phyloP scores from a whole-genome alignment of 2,329 filamentous ascomycete genomes.

The Nectriaceae sp. region DNA sequence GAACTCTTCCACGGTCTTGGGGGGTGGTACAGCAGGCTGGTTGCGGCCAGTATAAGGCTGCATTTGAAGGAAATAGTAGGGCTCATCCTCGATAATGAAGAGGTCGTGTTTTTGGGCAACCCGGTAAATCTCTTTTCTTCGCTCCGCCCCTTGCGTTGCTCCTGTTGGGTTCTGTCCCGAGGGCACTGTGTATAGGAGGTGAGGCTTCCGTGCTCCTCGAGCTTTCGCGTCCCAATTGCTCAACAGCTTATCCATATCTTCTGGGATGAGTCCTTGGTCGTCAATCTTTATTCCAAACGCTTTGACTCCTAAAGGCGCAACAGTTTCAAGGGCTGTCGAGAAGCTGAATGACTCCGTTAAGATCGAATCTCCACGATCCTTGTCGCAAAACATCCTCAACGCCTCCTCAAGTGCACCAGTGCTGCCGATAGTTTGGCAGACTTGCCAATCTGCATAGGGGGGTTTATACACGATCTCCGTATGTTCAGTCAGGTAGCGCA shows the following conservation, averaged over 20 bases:
- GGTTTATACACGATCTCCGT: conserved; percentile 88
- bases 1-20: conserved; percentile 69
- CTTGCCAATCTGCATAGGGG: conserved; percentile 88
- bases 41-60: conserved; percentile 66
- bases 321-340: conserved; percentile 66
- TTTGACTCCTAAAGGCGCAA: conserved; percentile 53
- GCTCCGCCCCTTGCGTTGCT: conserved; percentile 70
- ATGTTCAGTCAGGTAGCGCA: conserved; percentile 92
- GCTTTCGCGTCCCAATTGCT: conserved; percentile 49
- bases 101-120: conserved; percentile 83
- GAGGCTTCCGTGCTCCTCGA: conserved; percentile 51
- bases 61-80: conserved; percentile 94
- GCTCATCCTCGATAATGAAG: conserved; percentile 88
- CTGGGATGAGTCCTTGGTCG: conserved; percentile 54
- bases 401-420: conserved; percentile 85
- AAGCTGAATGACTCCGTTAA: conserved; percentile 93
- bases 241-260: conserved; percentile 53
- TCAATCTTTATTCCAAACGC: conserved; percentile 55
- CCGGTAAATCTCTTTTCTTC: conserved; percentile 72
- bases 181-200: conserved; percentile 61
- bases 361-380: conserved; percentile 71
- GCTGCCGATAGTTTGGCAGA: conserved; percentile 80
- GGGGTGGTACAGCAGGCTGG: conserved; percentile 53
- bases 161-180: conserved; percentile 92
- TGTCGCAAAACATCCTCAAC: conserved; percentile 76